A percentile compares a stretch with the other conserved stretches of the same genome.
Evolutionary conservation across 2,329 filamentous ascomycete genomes (phyloP).

Genomic region (Neofusicoccum sp.): DNA sequence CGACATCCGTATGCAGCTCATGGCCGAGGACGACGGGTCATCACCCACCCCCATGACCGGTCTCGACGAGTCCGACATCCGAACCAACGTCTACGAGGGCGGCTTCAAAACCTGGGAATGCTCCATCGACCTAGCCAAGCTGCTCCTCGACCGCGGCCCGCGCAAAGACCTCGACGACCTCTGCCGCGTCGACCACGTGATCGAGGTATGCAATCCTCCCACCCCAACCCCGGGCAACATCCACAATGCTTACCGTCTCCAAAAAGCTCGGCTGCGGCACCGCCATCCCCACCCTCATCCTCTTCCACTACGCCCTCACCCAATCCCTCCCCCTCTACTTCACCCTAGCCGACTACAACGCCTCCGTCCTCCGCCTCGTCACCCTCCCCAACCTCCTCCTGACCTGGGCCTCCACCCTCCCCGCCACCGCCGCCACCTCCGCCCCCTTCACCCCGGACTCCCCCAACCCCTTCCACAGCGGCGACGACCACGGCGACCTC

Average conservation of each 20-base stretch:
- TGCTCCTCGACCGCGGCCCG: slow-evolving; percentile 51
- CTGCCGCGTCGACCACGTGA: slow-evolving; percentile 47
- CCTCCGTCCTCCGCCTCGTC: slow-evolving; percentile 71
- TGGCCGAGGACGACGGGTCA: slow-evolving; percentile 61
- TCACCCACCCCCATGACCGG: slow-evolving; percentile 48
- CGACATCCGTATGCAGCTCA: slow-evolving; percentile 77
- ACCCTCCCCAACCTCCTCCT: slow-evolving; percentile 77
- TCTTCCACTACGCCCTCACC: slow-evolving; percentile 63
- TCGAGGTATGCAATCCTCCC: slow-evolving; percentile 37
- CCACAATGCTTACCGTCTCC: slow-evolving; percentile 3
- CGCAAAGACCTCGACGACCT: slow-evolving; percentile 51
- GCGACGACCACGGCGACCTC: slow-evolving; percentile 57
- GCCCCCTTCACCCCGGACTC: slow-evolving; percentile 23
- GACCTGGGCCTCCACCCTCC: slow-evolving; percentile 52
- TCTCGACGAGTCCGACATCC: slow-evolving; percentile 70
- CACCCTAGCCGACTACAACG: slow-evolving; percentile 76
- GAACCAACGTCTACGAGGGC: slow-evolving; percentile 79
- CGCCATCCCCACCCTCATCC: slow-evolving; percentile 67
- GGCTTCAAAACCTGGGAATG: slow-evolving; percentile 92
- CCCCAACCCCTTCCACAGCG: slow-evolving; percentile 21
- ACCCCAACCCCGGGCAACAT: not conserved
- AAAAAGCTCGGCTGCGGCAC: slow-evolving; percentile 73
- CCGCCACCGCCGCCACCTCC: slow-evolving; percentile 14
- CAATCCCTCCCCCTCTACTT: slow-evolving; percentile 56
- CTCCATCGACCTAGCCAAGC: slow-evolving; percentile 73